Conservation (phyloP, 306 rosid genomes). For the Morella rubra region DNA sequence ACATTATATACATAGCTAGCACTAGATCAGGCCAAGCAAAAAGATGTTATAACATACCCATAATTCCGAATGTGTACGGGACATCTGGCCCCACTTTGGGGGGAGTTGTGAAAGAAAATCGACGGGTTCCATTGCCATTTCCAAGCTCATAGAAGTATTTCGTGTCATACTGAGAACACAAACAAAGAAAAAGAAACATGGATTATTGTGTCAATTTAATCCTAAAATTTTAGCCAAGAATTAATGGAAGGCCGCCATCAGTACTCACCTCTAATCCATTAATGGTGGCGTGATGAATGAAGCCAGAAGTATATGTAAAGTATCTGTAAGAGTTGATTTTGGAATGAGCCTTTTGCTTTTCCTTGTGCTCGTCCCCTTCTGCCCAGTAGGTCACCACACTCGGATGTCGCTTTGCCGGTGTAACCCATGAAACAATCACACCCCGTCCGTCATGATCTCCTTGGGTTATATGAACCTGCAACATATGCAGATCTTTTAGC, state of each 20-base stretch:
- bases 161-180: slow-evolving; percentile 41
- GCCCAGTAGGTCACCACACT: not conserved
- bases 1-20: not conserved
- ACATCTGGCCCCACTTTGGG: slow-evolving; percentile 72
- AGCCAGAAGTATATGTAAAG: not conserved
- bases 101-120: slow-evolving; percentile 66
- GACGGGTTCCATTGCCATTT: slow-evolving; percentile 44
- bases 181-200: slow-evolving; percentile 17
- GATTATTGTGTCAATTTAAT: not conserved
- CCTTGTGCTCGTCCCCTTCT: not conserved
- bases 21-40: not conserved
- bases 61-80: slow-evolving; percentile 71
- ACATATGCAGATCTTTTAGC: not conserved
- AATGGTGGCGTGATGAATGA: slow-evolving; percentile 6
- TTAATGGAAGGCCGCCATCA: not conserved
- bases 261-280: not conserved
- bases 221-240: too few species aligned
- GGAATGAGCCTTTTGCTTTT: not conserved
- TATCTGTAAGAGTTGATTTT: not conserved
- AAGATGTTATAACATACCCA: slow-evolving; percentile 37
- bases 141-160: slow-evolving; percentile 70
- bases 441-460: not conserved
- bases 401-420: not conserved
- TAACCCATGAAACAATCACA: slow-evolving; percentile 1
- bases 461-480: slow-evolving; percentile 10